Evolutionary conservation across 345 rosid species (phyloP).

Genomic region (Triadica sebifera): DNA sequence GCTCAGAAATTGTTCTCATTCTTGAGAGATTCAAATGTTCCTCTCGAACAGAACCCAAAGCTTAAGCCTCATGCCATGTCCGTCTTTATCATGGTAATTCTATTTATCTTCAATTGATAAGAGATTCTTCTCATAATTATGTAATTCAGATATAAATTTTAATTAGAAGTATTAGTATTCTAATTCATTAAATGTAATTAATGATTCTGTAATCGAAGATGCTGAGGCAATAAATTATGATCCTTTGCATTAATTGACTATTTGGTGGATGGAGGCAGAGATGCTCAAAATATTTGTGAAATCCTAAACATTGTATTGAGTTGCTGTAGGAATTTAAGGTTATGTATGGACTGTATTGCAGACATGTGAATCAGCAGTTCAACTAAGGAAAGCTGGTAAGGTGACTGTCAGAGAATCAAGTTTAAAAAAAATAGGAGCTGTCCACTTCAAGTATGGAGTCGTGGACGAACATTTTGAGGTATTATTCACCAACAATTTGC

Average conservation of each 20-base stretch:
- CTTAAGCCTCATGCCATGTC: constrained; percentile 36
- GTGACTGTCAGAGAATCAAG: constrained; percentile 66
- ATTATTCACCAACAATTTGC: not conserved
- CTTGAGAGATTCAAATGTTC: constrained; percentile 60
- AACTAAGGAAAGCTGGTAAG: constrained; percentile 63
- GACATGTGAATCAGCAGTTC: constrained; percentile 79
- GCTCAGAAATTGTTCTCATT: constrained; percentile 68
- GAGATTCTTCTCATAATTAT: no score
- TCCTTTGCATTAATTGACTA: no score
- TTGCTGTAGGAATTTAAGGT: not conserved
- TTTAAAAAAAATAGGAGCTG: constrained; percentile 64
- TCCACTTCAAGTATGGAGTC: constrained; percentile 62
- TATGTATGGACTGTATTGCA: constrained; percentile 22
- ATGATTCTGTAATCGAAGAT: no score
- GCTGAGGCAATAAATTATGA: no score
- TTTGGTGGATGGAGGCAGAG: no score
- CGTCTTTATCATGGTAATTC: constrained; percentile 75
- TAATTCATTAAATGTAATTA: no score
- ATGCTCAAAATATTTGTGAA: no score
- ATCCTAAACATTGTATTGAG: no score
- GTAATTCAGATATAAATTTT: no score
- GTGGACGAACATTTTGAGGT: constrained; percentile 77
- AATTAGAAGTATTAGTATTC: no score
- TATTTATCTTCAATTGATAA: no score
- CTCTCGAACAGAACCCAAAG: constrained; percentile 58